Base-by-base conservation (phyloP, 768 basidiomycete species). In the Collybiopsis confluens region DNA sequence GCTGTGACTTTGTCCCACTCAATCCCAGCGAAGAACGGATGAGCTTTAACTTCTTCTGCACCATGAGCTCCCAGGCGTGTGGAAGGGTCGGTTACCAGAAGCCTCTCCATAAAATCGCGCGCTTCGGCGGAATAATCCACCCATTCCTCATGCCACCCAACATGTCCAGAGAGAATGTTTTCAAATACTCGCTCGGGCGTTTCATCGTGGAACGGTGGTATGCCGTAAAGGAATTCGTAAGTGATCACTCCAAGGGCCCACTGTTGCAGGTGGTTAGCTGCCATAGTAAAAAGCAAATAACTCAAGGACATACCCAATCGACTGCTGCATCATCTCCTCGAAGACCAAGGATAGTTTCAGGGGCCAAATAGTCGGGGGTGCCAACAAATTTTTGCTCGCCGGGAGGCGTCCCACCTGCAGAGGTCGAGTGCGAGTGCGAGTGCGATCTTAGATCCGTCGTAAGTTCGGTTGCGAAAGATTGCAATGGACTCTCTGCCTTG, bases 191-290 rank as follows among this genome's bases (percentile, higher is more conserved):
- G 91, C 68, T 97, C 94, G 0, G 97, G 96, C 7, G 91, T 90
- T 56, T 98, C 94, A 45, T 92, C 96, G 64, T 98, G 93, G 79
- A 99, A 99, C 2, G 97, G 97, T 24, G 97, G 97, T 30, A 94
- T 83, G 3, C 97, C 95, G 59, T 94, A 98, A 33, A 98, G 71
- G 70, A 99, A 98, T 73, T 99, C 97, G 67, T 99, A 98, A 27
- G 92, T 91, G 66, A 99, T 95, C 40, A 98, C 93, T 55, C 97
- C 97, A 26, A 99, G 79, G 10, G 97, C 96, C 97, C 97, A 99
- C 97, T 97, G 66, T 47, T 58, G 54, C 20, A 59, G 54, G 46
- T 48, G 47, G 24, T 27, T 37, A 38, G 20, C 35, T 41, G 28
- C n/a, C n/a, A n/a, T n/a, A n/a, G n/a, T n/a, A n/a, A n/a, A n/a